These are phyloP conservation scores for Geotrichum phurueaensis DNA, from an alignment of 1,139 yeast species.

Conservation along the genomic window DNA sequence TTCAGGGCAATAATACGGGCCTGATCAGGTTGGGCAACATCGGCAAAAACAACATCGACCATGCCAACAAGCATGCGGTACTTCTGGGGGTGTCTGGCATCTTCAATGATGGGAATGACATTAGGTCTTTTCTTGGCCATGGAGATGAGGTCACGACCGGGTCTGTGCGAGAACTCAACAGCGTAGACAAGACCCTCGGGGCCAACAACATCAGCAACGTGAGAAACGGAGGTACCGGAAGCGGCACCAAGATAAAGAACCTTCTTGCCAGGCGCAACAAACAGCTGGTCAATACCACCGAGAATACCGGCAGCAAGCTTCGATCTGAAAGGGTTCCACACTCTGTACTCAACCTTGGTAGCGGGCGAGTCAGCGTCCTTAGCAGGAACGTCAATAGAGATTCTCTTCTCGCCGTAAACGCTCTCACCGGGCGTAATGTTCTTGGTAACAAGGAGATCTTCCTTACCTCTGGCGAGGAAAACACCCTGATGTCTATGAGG, in stretches of 20 bases:
- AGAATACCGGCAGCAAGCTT: constrained; percentile 99
- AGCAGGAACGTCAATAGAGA: constrained; percentile 85
- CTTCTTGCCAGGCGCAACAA: constrained; percentile 96
- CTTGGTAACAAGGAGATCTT: constrained; percentile 93
- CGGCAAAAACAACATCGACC: constrained; percentile 98
- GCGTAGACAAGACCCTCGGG: constrained; percentile 97
- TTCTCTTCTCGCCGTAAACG: constrained; percentile 95
- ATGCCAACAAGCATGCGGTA: constrained; percentile 97
- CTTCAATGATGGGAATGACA: constrained; percentile 96
- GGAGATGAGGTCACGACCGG: constrained; percentile 94
- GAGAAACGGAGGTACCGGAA: constrained; percentile 96
- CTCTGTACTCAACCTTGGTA: constrained; percentile 96
- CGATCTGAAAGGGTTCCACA: constrained; percentile 99
- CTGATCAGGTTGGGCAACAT: constrained; percentile 99
- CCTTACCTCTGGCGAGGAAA: constrained; percentile 59
- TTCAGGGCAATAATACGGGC: constrained; percentile 98
- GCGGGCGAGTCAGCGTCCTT: constrained; percentile 82
- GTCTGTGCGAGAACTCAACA: constrained; percentile 97
- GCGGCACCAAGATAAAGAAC: constrained; percentile 98
- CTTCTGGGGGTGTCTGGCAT: constrained; percentile 99
- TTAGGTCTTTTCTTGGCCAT: constrained; percentile 99
- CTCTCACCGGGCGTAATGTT: constrained; percentile 83
- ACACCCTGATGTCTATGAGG: constrained; percentile 17
- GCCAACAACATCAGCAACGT: constrained; percentile 96
- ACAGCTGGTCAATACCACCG: constrained; percentile 99